Evolutionary conservation across 2,329 filamentous ascomycete genomes (phyloP), one percentile per base, ranked within the genome.

Genomic region (Sporothrix euskadiensis): DNA sequence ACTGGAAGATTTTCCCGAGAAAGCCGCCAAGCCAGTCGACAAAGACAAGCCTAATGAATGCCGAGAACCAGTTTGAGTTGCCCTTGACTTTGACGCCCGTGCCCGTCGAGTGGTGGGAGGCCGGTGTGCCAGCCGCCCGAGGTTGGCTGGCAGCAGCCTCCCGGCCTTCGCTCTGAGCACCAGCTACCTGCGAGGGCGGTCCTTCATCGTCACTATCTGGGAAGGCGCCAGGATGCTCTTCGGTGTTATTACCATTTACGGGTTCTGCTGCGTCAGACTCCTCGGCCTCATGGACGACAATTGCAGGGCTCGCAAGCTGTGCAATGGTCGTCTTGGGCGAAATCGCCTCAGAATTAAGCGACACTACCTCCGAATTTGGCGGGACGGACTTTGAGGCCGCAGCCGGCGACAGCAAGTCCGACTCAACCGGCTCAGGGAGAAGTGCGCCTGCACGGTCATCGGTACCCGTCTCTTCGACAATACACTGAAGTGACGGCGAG

Each of bases 401-500:
- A 4, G 61, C 12, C 3, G 39, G 61, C 39, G 61, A 47, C 16
- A 66, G 12, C 7, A 66, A 22, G 39, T 66, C 61, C 26, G 35
- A 35, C 22, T 49, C 19, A 2, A 26, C 56, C 10, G 59, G 22
- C 14, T 22, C 61, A 3, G 44, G 35, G 4, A 66, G 59, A 2
- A 56, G n/a, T 5, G 19, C 30, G 26, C 19, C 41, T 2, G 74
- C 70, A 3, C 75, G 74, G 16, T 77, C 74, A 4, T 73, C 76
- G n/a, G 41, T 73, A 1, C 74, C 54, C 4, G 76, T 77, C 32
- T 83, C 83, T 76, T 87, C 85, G 1, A 82, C 82, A 69, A 87
- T 87, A 19, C 84, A 82, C 8, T 83, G 81, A 6, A 87, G 80
- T 2, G 85, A 85, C 4, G 80, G 79, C 78, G n/a, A 79, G 10